Evolutionary conservation across 768 basidiomycete genomes (phyloP), one percentile per base, ranked within the genome.

Genomic region (Podaxis sp.): DNA sequence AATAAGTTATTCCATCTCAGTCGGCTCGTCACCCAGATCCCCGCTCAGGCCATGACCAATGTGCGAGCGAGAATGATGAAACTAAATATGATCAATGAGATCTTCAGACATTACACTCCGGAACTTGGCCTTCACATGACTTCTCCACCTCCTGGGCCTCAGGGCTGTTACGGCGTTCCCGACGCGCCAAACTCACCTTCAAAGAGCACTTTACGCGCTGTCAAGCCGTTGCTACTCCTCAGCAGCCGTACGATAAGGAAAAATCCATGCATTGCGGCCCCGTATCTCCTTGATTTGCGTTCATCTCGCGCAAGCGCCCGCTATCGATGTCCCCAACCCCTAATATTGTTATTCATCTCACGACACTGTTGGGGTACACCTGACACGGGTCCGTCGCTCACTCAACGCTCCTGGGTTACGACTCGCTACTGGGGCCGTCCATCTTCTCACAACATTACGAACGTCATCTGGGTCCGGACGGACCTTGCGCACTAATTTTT

Each of bases 61-160:
- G 59, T 52, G 57, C 59, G 49, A 40, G 59, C 51, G 49, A 60
- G 52, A 52, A 60, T 52, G 52, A 59, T 17, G 7, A 24, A 38
- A 49, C 48, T 39, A 26, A 51, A 52, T 52, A 49, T 26, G 56
- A 57, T 57, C 15, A 46, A 15, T 2, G 24, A 57, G 40, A 56
- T 56, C 38, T 30, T 26, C 46, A 59, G 40, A 51, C 49, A 15
- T 24, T 51, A 51, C 49, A 51, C 59, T 52, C 59, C 49, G 48
- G 59, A 52, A 15, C 49, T 52, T 60, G n/a, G 15, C 48, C 59
- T 15, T 36, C 59, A 60, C 59, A 60, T 60, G 59, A 60, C 49
- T 17, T 36, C 5, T 4, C 54, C 11, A 38, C 6, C n/a, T 22
- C 38, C 58, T 19, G 42, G 36, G 46, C 49, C 17, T 40, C 59